Conservation (phyloP, 345 rosid species). For the Crucihimalaya himalaica region DNA sequence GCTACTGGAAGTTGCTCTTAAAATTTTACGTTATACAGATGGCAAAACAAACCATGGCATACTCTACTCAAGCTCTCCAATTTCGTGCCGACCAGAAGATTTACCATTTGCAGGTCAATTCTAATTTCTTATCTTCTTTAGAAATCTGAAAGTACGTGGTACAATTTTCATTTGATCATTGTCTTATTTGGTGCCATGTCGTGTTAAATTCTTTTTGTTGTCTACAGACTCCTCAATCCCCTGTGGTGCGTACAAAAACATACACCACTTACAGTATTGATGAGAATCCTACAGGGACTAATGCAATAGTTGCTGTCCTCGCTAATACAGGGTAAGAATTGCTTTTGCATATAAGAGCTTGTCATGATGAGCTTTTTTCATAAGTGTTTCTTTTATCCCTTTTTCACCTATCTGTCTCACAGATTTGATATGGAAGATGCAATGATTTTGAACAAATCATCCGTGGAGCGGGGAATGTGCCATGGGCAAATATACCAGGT, state of each 20-base stretch:
- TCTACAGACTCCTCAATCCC: conserved; percentile 95
- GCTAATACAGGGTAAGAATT: conserved; percentile 83
- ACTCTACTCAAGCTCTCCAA: conserved; percentile 78
- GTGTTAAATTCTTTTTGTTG: conserved; percentile 7
- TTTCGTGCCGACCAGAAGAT: conserved; percentile 94
- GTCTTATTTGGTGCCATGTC: not conserved
- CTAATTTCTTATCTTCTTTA: not conserved
- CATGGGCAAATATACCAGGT: conserved; percentile 99
- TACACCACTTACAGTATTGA: conserved; percentile 74
- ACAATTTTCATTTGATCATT: conserved; percentile 16
- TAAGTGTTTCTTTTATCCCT: not conserved
- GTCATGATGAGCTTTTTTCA: not conserved
- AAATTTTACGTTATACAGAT: conserved; percentile 50
- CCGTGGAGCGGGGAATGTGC: conserved; percentile 94
- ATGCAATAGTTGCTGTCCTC: conserved; percentile 97
- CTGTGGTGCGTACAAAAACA: conserved; percentile 79
- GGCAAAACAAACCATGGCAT: conserved; percentile 98
- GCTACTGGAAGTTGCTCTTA: conserved; percentile 14
- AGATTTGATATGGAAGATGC: conserved; percentile 99
- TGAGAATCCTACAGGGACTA: conserved; percentile 89
- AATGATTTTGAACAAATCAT: conserved; percentile 93
- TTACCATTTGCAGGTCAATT: conserved; percentile 86
- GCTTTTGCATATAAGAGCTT: conserved; percentile 4
- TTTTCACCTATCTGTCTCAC: conserved; percentile 23
- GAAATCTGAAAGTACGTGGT: conserved; percentile 18